Evolutionary conservation across 495 filamentous ascomycete species (phyloP), one percentile per base, ranked within the genome.

Genomic region (Astrocystis sublimbata): DNA sequence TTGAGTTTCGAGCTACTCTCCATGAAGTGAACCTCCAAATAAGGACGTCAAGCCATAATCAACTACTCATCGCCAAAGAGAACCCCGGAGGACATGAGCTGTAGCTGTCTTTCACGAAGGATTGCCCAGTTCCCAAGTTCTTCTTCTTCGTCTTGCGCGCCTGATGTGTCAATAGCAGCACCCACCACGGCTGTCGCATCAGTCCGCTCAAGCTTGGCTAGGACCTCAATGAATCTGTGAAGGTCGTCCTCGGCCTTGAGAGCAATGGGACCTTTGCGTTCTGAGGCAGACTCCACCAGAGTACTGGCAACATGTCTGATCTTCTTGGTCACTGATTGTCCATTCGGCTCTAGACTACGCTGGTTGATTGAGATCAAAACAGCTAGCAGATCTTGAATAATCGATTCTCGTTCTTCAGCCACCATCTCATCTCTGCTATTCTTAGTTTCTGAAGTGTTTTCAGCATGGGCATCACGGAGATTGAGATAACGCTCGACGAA

Each of bases 341-440:
- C 89, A 68, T 92, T 93, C 2, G 92, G 89, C 71, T 94, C 91
- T 80, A 93, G 88, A 71, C 90, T 90, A 47, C 89, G 82, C 75
- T 91, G 86, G 55, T 85, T 86, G 67, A 96, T 88, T 31, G 83
- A 88, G 13, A 78, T 78, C 9, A 96, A 72, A 7, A 93, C 84
- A 0, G 83, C 74, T 4, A 93, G 79, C 0, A 96, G 81, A 69
- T 89, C 85, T 47, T 89, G 86, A n/a, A 92, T 85, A 12, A 94
- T 88, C 0, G 83, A 74, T 62, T 91, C 89, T 3, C 89, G 83
- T 75, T 96, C 91, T 49, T 79, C 73, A 0, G 78, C 72, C 84
- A 94, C 88, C 58, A 70, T 72, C 12, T 80, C 76, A 35, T 80
- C 79, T 35, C 83, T 69, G 2, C 73, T 68, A 30, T 81, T 73